Evolutionary conservation across 768 basidiomycete genomes (phyloP).

Genomic region (Psilocybe subaeruginosa): DNA sequence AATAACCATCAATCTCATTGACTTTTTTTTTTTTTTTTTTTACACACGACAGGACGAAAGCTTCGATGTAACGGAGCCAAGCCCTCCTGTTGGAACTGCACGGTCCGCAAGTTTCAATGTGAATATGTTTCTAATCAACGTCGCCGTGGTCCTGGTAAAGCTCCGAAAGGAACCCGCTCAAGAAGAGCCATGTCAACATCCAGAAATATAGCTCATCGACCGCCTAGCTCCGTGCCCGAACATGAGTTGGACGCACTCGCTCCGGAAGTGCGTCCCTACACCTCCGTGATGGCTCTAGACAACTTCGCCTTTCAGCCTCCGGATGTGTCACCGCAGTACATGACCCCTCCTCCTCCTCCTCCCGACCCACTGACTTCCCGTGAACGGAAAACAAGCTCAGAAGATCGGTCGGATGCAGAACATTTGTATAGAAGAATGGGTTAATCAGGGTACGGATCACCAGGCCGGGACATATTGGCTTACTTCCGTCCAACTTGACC

Average conservation of each 20-base stretch:
- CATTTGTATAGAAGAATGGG: conserved; percentile 28
- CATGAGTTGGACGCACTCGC: conserved; percentile 30
- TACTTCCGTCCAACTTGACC: not conserved
- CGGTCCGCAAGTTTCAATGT: conserved; percentile 52
- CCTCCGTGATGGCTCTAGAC: conserved; percentile 32
- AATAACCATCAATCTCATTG: not conserved
- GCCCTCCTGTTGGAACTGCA: conserved; percentile 69
- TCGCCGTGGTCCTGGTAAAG: conserved; percentile 78
- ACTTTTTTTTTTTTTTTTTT: conserved; percentile 13
- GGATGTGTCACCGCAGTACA: conserved; percentile 21
- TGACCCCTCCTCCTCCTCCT: conserved; percentile 12
- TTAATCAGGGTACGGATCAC: conserved; percentile 27
- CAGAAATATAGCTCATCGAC: conserved; percentile 16
- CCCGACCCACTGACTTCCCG: conserved; percentile 23
- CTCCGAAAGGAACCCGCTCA: conserved; percentile 58
- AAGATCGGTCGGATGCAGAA: conserved; percentile 37
- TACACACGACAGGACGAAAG: conserved; percentile 58
- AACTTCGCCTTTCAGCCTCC: conserved; percentile 32
- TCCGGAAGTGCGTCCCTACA: conserved; percentile 34
- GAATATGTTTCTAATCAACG: conserved; percentile 52
- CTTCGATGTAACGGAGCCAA: conserved; percentile 71
- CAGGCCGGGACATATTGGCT: conserved; percentile 17
- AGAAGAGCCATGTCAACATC: conserved; percentile 35
- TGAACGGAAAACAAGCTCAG: conserved; percentile 37
- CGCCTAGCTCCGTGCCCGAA: conserved; percentile 18